Percentiles rank a stretch among this genome's conserved stretches.
phyloP scores from a whole-genome alignment of 768 basidiomycete species.

The Lactarius pseudohatsudake region DNA sequence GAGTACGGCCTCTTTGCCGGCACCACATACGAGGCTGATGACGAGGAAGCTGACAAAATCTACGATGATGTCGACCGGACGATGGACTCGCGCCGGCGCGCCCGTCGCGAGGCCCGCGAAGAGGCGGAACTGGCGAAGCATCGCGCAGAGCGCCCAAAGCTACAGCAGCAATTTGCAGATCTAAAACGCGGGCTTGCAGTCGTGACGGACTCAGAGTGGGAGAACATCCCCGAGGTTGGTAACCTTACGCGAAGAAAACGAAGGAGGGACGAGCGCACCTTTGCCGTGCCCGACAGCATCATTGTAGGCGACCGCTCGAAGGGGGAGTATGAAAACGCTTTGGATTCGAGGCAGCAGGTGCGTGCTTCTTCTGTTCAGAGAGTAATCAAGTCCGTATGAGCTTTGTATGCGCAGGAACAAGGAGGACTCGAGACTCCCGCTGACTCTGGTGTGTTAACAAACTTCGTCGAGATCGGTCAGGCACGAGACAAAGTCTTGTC shows the following conservation, averaged over 20 bases:
- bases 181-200: constrained; percentile 85
- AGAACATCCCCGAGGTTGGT: constrained; percentile 91
- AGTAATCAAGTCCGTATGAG: constrained; percentile 12
- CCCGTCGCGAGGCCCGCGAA: constrained; percentile 77
- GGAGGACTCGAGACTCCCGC: constrained; percentile 84
- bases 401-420: constrained; percentile 37
- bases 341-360: constrained; percentile 82
- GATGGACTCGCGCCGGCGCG: constrained; percentile 84
- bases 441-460: constrained; percentile 77
- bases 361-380: constrained; percentile 28
- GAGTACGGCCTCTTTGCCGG: constrained; percentile 95
- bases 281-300: constrained; percentile 92
- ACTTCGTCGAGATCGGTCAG: constrained; percentile 96
- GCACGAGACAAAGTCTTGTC: constrained; percentile 94
- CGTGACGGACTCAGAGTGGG: constrained; percentile 93
- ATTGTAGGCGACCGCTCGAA: constrained; percentile 80
- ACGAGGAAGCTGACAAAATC: constrained; percentile 95
- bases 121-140: constrained; percentile 70
- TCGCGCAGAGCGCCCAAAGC: constrained; percentile 87
- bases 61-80: constrained; percentile 89
- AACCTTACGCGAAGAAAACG: constrained; percentile 93
- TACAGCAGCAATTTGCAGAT: constrained; percentile 95
- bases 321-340: constrained; percentile 71
- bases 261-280: constrained; percentile 79
- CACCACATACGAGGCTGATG: constrained; percentile 94